Conservation (phyloP, 225 moss, liverwort and hornwort genomes). For the Neckera pumila region DNA sequence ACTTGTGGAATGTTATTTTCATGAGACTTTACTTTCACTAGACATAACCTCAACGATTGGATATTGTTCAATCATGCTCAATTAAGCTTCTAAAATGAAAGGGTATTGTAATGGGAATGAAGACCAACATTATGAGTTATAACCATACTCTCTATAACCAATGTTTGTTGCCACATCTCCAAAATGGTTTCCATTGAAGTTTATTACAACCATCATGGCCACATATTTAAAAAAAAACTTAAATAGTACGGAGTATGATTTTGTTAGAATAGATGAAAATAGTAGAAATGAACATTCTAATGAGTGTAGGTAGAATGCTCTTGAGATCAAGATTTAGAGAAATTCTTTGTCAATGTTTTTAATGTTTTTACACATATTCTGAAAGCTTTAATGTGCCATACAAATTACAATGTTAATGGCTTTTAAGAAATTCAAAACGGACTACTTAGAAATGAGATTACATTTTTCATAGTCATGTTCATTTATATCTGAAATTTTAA, state of each 20-base stretch:
- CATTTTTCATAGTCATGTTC: not conserved
- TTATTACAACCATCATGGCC: not conserved
- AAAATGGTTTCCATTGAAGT: not conserved
- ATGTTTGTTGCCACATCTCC: not conserved
- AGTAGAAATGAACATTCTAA: not conserved
- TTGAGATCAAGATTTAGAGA: not conserved
- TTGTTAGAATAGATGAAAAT: not conserved
- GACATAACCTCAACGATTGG: not conserved
- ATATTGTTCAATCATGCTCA: not conserved
- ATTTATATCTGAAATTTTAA: not conserved
- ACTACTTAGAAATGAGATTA: not conserved
- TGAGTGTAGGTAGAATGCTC: not conserved
- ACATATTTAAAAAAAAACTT: not conserved
- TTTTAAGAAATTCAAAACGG: not conserved
- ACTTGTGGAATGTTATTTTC: not conserved
- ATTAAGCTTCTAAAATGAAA: not conserved
- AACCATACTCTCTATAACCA: not conserved
- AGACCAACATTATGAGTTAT: not conserved
- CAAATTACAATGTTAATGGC: not conserved
- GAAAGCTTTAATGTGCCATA: not conserved
- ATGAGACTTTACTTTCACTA: not conserved
- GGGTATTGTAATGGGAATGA: not conserved
- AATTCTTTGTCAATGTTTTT: too few species aligned
- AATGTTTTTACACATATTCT: not conserved
- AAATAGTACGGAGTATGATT: not conserved